Evolutionary conservation across 176 grass and related monocot genomes (phyloP).

Genomic region (Carex parvula): DNA sequence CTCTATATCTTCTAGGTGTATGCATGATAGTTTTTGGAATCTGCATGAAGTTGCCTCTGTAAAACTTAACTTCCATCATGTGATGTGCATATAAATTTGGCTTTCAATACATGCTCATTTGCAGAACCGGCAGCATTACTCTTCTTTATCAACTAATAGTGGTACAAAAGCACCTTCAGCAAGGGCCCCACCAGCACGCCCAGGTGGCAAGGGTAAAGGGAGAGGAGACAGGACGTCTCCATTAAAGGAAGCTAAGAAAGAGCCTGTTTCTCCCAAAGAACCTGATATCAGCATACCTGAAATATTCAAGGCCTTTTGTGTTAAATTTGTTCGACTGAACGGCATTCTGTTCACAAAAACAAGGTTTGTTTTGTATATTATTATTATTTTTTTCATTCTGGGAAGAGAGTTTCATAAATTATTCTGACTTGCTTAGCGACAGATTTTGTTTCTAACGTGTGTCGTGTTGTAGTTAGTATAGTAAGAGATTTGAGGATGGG

Average conservation of each 20-base stretch:
- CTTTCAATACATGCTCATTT: conserved; percentile 14
- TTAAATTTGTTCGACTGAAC: conserved; percentile 84
- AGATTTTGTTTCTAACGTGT: neutral
- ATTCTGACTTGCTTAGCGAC: neutral
- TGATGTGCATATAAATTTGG: neutral
- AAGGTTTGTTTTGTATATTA: conserved; percentile 30
- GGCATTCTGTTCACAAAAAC: conserved; percentile 88
- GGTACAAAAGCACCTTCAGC: conserved; percentile 35
- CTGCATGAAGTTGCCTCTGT: neutral
- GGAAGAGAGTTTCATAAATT: neutral
- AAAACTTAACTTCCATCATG: neutral
- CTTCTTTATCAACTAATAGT: conserved; percentile 46
- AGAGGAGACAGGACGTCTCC: conserved; percentile 55
- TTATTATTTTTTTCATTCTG: neutral
- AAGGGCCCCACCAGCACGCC: conserved; percentile 34
- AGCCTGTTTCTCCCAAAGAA: conserved; percentile 40
- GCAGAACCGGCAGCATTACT: conserved; percentile 74
- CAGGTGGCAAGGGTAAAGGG: conserved; percentile 69
- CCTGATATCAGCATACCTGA: conserved; percentile 40
- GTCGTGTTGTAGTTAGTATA: neutral
- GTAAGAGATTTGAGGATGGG: neutral
- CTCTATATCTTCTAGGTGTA: neutral
- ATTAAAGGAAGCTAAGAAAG: conserved; percentile 46
- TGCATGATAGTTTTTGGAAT: neutral
- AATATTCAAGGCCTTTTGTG: conserved; percentile 63